Base-by-base conservation (phyloP, 78 protist species). In the Protostelium mycophagum region DNA sequence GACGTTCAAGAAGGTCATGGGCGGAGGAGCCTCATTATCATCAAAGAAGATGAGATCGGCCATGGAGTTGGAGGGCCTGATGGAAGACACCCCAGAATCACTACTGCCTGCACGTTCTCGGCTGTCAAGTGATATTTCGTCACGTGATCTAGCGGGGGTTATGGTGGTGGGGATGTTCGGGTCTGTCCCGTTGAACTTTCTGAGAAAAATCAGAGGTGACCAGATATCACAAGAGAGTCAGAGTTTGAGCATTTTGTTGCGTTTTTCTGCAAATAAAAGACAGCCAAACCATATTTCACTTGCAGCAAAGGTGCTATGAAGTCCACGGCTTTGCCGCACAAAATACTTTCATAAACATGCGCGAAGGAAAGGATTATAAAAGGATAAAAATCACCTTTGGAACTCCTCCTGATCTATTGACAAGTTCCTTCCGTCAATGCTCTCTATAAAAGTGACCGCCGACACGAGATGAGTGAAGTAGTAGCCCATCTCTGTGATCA, bases 381-480 rank as follows among this genome's bases (percentile, higher is more conserved):
- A 51, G 5, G 5, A 16, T 51, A 51, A 25, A 25, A 25, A 5
- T 51, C 73, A 51, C 73, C 73, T 51, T 51, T 51, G 73, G 73
- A 51, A 51, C 16, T 51, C 73, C 5, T 51, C 73, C 16, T 5
- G 73, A 51, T 51, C 73, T 5, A 51, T 51, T 25, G 73, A 51
- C 73, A 51, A 16, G 31, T 16, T 51, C 73, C 16, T 51, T 25
- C 73, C 16, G 16, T 51, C 93, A 1, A 93, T 9, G 85, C 85
- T 94, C 88, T 94, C 93, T 9, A 94, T 88, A 38, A 94, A 94
- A 0, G 93, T 83, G 0, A 94, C 51, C 1, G 94, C 92, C 0
- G 96, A 94, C 25, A 91, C 94, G 0, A 94, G 84, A 88, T 94
- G 91, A 28, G 96, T 94, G 63, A 91, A 94, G 84, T 94, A 94